Evolutionary conservation across 2,329 filamentous ascomycete genomes (phyloP), one percentile per base, ranked within the genome.

Genomic region (Nothophaeocryptopus gaeumannii): DNA sequence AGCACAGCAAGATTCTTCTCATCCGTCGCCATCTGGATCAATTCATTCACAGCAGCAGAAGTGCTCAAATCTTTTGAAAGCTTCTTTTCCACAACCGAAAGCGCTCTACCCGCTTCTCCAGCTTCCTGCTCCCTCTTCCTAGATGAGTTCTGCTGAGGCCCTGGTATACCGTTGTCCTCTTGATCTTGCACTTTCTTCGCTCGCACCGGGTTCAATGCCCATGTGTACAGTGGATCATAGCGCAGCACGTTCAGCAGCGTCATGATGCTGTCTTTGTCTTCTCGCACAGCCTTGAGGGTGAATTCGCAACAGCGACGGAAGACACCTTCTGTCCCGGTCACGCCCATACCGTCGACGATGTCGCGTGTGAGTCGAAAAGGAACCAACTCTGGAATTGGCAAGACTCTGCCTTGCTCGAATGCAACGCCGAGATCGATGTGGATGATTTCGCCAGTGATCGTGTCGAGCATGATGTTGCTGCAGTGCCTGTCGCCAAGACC

Each of bases 281-380:
- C 88, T n/a, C 93, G 85, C 32, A 99, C 76, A 1, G 95, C 91
- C 55, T 96, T 90, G 30, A 99, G 81, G 0, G 91, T 97, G 67
- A 97, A 97, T 67, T 99, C 95, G 69, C 93, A 99, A 71, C 92
- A 97, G n/a, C 95, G 83, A 7, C 93, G 83, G 74, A 97, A 99
- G 0, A 97, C 90, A 3, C 93, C 93, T 69, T 99, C 95, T 0
- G 91, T 95, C 63, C 88, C 89, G 2, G 89, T 95, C 59, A 95
- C 86, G 26, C 93, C 93, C 88, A 99, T 96, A 20, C 89, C 95
- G 65, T 99, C 95, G 5, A 97, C 88, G 46, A 99, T 85, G 63
- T 99, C 93, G 46, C 93, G 81, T 8, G 93, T 97, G 45, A 99
- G 75, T 0, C 93, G 84, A 76, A 99, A 99, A 0, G 93, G 95